Conservation (phyloP, 2,329 filamentous ascomycete species). For the Penicillium expansum region DNA sequence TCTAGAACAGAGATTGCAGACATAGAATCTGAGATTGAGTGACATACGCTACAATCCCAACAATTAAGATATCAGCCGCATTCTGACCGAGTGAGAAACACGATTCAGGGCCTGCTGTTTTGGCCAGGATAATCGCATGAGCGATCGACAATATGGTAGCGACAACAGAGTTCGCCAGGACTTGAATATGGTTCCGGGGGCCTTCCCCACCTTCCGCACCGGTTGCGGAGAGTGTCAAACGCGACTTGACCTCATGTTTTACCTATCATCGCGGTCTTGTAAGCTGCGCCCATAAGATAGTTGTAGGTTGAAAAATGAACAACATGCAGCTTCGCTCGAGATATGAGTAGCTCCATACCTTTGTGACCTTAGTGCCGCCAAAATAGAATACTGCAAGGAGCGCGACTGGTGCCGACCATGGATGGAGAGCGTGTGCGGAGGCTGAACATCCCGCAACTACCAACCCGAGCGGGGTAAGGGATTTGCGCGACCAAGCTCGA, state of each 20-base stretch:
- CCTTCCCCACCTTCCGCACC: slow-evolving; percentile 74
- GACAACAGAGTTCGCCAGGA: slow-evolving; percentile 81
- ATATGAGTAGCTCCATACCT: slow-evolving; percentile 51
- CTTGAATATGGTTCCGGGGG: slow-evolving; percentile 79
- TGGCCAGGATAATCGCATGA: slow-evolving; percentile 47
- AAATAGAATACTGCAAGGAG: slow-evolving; percentile 83
- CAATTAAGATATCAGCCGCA: slow-evolving; percentile 38
- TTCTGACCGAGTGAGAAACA: slow-evolving; percentile 42
- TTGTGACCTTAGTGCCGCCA: slow-evolving; percentile 77
- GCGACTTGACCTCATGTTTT: slow-evolving; percentile 82
- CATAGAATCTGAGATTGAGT: background rate
- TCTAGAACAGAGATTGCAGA: background rate
- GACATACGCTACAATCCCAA: slow-evolving; percentile 43
- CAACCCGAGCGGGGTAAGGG: slow-evolving; percentile 75
- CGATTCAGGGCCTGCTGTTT: slow-evolving; percentile 8
- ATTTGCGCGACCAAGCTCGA: slow-evolving; percentile 68
- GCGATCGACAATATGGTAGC: slow-evolving; percentile 64
- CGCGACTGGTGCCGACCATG: slow-evolving; percentile 87
- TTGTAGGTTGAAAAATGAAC: background rate
- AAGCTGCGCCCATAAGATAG: background rate
- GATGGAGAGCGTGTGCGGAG: slow-evolving; percentile 79
- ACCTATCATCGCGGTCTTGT: slow-evolving; percentile 53
- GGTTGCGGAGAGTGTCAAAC: slow-evolving; percentile 72
- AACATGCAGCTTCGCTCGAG: background rate
- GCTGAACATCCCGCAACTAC: slow-evolving; percentile 71